phyloP scores from a whole-genome alignment of 83 land plant genomes.

The Larix sibirica region DNA sequence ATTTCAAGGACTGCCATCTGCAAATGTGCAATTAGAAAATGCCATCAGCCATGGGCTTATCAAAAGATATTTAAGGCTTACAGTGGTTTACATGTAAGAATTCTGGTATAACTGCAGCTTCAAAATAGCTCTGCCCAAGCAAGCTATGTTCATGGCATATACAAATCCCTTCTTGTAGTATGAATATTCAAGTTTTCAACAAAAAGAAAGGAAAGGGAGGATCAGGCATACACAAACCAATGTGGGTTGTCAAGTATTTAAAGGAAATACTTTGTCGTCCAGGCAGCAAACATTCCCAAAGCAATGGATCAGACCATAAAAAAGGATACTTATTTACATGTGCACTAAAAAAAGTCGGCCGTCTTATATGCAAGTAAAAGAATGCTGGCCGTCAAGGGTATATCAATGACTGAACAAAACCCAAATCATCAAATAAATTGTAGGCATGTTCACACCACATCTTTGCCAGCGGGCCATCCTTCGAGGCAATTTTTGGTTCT shows the following conservation, averaged over 20 bases:
- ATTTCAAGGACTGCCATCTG: constrained; percentile 42
- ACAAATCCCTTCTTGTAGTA: neutral
- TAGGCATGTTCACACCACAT: no score
- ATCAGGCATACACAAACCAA: neutral
- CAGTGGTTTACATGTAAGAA: neutral
- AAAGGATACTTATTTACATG: neutral
- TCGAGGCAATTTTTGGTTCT: no score
- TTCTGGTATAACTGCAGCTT: no score
- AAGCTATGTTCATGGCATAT: neutral
- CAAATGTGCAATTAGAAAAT: constrained; percentile 9
- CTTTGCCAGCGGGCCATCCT: no score
- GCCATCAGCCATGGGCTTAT: neutral
- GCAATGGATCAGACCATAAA: neutral
- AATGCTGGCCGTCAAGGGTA: neutral
- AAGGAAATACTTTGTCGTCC: neutral
- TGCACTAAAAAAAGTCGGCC: neutral
- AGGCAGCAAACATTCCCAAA: neutral
- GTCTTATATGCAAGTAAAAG: neutral
- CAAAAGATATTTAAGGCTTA: neutral
- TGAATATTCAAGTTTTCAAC: no score
- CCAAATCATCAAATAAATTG: neutral
- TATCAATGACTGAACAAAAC: neutral
- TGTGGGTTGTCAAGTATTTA: neutral
- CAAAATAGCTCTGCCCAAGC: no score
- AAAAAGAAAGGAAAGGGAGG: neutral